A percentile compares a stretch with the other conserved stretches of the same genome.
Conservation (phyloP, 176 grass and related monocot genomes). For the Juncus effusus region DNA sequence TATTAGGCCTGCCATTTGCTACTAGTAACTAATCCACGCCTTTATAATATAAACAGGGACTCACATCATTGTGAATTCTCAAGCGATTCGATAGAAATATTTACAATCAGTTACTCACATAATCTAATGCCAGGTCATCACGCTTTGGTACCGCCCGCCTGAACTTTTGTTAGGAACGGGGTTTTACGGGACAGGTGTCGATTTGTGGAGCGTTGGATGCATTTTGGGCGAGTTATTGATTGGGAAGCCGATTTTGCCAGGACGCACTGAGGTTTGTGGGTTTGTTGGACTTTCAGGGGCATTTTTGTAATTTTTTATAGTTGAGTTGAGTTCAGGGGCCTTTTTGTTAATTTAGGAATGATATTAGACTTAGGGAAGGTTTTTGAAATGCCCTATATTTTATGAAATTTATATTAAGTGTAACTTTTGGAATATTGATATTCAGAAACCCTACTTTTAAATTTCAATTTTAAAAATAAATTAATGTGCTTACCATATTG, state of each 20-base stretch:
- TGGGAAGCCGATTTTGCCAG: slow-evolving; percentile 60
- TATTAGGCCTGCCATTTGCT: too few relatives aligned
- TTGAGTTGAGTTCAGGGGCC: background rate
- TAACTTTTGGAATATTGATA: too few relatives aligned
- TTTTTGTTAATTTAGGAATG: background rate
- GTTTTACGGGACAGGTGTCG: slow-evolving; percentile 69
- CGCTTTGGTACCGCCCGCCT: slow-evolving; percentile 95
- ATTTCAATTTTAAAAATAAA: too few relatives aligned
- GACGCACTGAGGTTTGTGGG: slow-evolving; percentile 72
- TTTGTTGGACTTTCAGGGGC: background rate
- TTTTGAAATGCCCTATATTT: too few relatives aligned
- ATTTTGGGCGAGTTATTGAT: slow-evolving; percentile 83
- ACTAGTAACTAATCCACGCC: too few relatives aligned
- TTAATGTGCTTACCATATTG: too few relatives aligned
- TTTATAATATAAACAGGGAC: too few relatives aligned
- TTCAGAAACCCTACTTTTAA: too few relatives aligned
- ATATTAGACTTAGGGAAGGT: background rate
- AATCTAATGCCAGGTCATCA: slow-evolving; percentile 41
- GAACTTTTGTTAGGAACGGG: slow-evolving; percentile 87
- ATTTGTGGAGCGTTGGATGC: slow-evolving; percentile 96
- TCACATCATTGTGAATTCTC: too few relatives aligned
- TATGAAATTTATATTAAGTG: too few relatives aligned
- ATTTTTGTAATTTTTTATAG: background rate
- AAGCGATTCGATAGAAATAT: too few relatives aligned
- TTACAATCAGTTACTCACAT: too few relatives aligned